Evolutionary conservation across 495 filamentous ascomycete species (phyloP), one percentile per base, ranked within the genome.

Genomic region (Neurospora tetrasperma): DNA sequence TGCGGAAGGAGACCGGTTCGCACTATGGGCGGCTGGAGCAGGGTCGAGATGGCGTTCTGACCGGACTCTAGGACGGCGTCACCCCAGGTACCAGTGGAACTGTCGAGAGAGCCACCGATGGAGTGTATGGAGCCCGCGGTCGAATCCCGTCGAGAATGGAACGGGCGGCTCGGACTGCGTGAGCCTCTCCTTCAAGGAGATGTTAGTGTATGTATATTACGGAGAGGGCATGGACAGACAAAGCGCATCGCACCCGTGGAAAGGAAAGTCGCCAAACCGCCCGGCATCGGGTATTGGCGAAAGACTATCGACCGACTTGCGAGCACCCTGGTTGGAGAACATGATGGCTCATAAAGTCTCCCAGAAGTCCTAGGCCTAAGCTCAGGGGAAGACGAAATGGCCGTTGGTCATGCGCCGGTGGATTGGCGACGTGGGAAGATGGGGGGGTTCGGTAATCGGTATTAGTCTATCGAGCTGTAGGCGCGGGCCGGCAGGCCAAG

Each of bases 41-140:
- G 87, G 4, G 92, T 96, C 35, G 96, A 97, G 77, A 99, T 98
- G 73, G 96, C 93, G 88, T 97, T 97, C 74, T 93, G 91, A 9
- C 90, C 89, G 6, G 89, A 87, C 78, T 98, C 94, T 44, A 88
- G 88, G 74, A 96, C 87, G 40, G 89, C 86, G 70, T 85, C 83
- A 78, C 82, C 84, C 84, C 87, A 83, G 79, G 79, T 86, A 59
- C 84, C 82, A 35, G 76, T 77, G 7, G 88, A 85, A 38, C 87
- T 88, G 76, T 97, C 93, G 73, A 97, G 81, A 46, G 91, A 86
- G 38, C 90, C 91, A 31, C 91, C 91, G 74, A 93, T 87, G 70
- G 94, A 97, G 76, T 88, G 88, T 76, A 95, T 88, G 38, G 94
- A 97, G 85, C 94, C 96, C 42, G 95, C 91, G 5, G 89, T 92